Percentiles rank a stretch among this genome's conserved stretches.
phyloP scores from a whole-genome alignment of 805 yeast species.

The Torulaspora quercuum region DNA sequence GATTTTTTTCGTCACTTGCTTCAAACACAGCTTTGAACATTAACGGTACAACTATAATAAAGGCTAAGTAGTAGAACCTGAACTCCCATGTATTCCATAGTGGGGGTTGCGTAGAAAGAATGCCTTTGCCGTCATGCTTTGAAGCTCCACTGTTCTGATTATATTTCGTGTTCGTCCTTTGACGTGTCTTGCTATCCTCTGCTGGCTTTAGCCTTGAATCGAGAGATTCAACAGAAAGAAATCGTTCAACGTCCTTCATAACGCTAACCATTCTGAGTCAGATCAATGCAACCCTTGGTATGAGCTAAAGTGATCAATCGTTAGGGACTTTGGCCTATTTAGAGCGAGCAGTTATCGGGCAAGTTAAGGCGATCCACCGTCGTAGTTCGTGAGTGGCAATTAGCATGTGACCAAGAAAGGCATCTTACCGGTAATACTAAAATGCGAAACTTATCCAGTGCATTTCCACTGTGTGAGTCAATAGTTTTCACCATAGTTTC shows the following conservation, averaged over 20 bases:
- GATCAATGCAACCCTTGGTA: neutral
- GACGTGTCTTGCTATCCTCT: conserved; percentile 16
- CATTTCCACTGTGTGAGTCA: too few relatives aligned
- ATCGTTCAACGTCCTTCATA: conserved; percentile 8
- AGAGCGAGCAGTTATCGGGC: too few relatives aligned
- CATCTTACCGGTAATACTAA: too few relatives aligned
- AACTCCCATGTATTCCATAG: conserved; percentile 79
- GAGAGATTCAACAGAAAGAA: conserved; percentile 11
- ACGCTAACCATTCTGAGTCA: conserved; percentile 4
- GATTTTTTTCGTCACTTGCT: conserved; percentile 70
- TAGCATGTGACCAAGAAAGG: too few relatives aligned
- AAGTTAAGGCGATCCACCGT: too few relatives aligned
- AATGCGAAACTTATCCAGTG: too few relatives aligned
- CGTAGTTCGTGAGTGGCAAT: too few relatives aligned
- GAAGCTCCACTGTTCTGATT: conserved; percentile 8
- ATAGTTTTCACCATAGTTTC: too few relatives aligned
- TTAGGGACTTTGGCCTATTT: too few relatives aligned
- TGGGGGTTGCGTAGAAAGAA: conserved; percentile 9
- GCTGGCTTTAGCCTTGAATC: conserved; percentile 25
- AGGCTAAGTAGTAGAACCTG: conserved; percentile 58
- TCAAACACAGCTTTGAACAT: conserved; percentile 80
- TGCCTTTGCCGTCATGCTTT: conserved; percentile 7
- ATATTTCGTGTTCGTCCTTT: conserved; percentile 12
- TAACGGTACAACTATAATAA: conserved; percentile 69
- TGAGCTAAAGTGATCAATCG: too few relatives aligned